phyloP scores from a whole-genome alignment of 2,329 filamentous ascomycete species.

The Xylariaceae sp. region DNA sequence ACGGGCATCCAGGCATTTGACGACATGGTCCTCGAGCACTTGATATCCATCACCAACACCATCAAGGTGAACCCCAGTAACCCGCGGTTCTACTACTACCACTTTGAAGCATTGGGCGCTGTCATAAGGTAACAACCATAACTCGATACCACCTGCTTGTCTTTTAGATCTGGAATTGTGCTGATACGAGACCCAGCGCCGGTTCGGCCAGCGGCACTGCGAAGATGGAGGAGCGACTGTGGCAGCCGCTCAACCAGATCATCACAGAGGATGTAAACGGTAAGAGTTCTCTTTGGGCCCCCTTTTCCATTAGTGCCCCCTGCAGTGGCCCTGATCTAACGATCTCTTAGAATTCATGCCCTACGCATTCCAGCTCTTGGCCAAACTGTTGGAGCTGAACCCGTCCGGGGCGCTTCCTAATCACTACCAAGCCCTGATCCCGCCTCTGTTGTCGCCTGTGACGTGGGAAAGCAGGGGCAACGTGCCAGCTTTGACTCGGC shows the following conservation, averaged over 20 bases:
- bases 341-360: constrained; percentile 72
- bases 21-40: constrained; percentile 73
- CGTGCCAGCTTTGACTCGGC: constrained; percentile 80
- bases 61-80: constrained; percentile 96
- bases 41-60: constrained; percentile 83
- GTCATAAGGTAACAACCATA: constrained; percentile 63
- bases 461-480: constrained; percentile 93
- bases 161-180: too few relatives aligned
- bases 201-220: constrained; percentile 60
- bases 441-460: constrained; percentile 70
- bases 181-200: constrained; percentile 45
- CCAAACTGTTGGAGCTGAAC: constrained; percentile 82
- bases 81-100: constrained; percentile 96
- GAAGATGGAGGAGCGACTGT: constrained; percentile 74
- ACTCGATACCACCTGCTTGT: background rate
- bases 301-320: too few relatives aligned
- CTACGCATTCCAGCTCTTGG: constrained; percentile 93
- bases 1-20: constrained; percentile 70
- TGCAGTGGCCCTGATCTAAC: too few relatives aligned
- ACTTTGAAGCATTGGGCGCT: constrained; percentile 91
- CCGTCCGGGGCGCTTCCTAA: constrained; percentile 71
- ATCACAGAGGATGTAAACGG: constrained; percentile 76
- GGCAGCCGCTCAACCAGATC: constrained; percentile 75
- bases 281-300: constrained; percentile 32
- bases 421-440: constrained; percentile 74